Evolutionary conservation across 2,329 filamentous ascomycete species (phyloP), one percentile per base, ranked within the genome.

Genomic region (Ophiostoma novo-ulmi): DNA sequence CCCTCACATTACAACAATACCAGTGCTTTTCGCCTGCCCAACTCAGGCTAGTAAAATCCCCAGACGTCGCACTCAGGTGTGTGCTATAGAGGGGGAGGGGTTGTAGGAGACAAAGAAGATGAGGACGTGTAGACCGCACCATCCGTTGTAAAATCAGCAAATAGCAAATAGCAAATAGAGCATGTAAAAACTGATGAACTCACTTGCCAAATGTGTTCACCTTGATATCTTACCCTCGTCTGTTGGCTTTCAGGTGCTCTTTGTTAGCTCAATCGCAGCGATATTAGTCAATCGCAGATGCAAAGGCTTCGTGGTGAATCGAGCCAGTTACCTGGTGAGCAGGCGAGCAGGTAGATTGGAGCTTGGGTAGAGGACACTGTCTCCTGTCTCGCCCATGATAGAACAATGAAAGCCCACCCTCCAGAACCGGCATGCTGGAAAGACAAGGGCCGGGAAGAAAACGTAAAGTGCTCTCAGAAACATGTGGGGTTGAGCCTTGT

Each of bases 401-500:
- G 13, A 13, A 44, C 41, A 44, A 17, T 44, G 6, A 44, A 17
- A 44, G 41, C 41, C 44, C 44, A 48, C 44, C 44, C 44, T 20
- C 44, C n/a, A 48, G 17, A 48, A 20, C 44, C 44, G 5, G 44
- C 44, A 48, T 48, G 17, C 44, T 48, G 44, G 44, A 48, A 26
- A 22, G 52, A 58, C 52, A 58, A 58, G n/a, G 52, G 52, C 52
- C 52, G 52, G n/a, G 52, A 58, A 20, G 44, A 20, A 20, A 48
- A 48, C 44, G 5, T 17, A n/a, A 20, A 48, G 5, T 48, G 44
- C n/a, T 10, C 17, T 48, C 44, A 48, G 17, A n/a, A 7, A 58
- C 52, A 22, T 58, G 52, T 58, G 52, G 52, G n/a, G 52, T 48
- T 31, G n/a, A 58, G 52, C 52, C 52, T 48, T n/a, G 22, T 58